A percentile compares a stretch with the other conserved stretches of the same genome.
These are phyloP conservation scores for Arabidopsis suecica DNA, from an alignment of 345 rosid genomes.

Conservation along the genomic window DNA sequence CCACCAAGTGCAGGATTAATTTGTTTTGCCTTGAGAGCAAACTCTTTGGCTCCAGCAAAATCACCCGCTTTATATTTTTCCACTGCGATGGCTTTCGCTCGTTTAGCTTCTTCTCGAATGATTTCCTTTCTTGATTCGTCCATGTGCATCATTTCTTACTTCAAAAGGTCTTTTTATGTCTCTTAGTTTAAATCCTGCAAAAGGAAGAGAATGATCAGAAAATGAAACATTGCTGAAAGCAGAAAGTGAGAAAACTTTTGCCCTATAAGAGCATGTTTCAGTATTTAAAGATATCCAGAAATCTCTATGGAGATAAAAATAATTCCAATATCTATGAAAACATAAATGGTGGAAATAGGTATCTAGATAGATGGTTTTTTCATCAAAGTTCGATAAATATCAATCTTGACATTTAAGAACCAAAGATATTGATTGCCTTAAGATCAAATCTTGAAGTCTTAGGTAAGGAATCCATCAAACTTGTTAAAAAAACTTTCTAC, in stretches of 20 bases:
- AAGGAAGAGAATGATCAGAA: background rate
- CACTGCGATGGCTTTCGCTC: slow-evolving; percentile 56
- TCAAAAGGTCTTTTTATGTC: background rate
- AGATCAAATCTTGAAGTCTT: background rate
- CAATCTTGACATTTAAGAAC: background rate
- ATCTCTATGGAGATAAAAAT: background rate
- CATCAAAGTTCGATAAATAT: background rate
- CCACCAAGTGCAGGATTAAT: slow-evolving; percentile 54
- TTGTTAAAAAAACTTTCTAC: background rate
- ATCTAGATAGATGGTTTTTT: no score
- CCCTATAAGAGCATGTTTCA: no score
- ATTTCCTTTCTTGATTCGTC: slow-evolving; percentile 35
- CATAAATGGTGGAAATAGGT: background rate
- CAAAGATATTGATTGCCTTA: background rate
- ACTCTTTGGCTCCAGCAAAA: slow-evolving; percentile 48
- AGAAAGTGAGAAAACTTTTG: background rate
- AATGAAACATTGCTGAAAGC: background rate
- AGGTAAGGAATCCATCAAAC: background rate
- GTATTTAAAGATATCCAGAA: no score
- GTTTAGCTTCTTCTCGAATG: slow-evolving; percentile 50
- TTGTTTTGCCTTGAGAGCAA: slow-evolving; percentile 49
- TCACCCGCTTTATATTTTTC: slow-evolving; percentile 51
- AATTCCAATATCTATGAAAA: background rate
- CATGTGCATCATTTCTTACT: slow-evolving; percentile 10
- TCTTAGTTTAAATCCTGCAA: background rate